Percentiles rank a stretch among this genome's conserved stretches.
Conservation (phyloP, 2,329 filamentous ascomycete genomes). For the Fusarium aywerte region DNA sequence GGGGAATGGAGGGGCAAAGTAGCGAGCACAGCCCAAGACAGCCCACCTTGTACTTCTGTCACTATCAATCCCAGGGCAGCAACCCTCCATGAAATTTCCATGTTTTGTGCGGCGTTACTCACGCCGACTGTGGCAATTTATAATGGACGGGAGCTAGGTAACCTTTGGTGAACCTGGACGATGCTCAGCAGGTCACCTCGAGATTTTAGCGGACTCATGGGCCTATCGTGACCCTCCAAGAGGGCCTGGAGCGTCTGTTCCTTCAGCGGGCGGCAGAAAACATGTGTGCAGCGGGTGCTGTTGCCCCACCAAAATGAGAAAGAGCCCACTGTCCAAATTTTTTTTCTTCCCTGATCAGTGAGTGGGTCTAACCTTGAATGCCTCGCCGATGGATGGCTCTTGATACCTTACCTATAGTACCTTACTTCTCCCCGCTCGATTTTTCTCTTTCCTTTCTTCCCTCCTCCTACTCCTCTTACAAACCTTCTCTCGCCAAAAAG, state of each 20-base stretch:
- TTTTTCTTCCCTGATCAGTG: constrained; percentile 42
- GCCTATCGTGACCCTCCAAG: constrained; percentile 33
- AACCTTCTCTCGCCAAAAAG: constrained; percentile 47
- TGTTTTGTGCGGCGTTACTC: constrained; percentile 33
- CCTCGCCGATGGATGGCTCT: constrained; percentile 45
- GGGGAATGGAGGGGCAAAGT: constrained; percentile 25
- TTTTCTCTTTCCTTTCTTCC: constrained; percentile 39
- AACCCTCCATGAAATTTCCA: constrained; percentile 38
- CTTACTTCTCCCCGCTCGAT: constrained; percentile 46
- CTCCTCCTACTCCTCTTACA: constrained; percentile 31
- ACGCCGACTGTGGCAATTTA: constrained; percentile 30
- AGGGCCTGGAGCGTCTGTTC: constrained; percentile 39
- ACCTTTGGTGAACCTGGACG: not conserved
- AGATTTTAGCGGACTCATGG: constrained; percentile 37
- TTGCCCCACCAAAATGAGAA: constrained; percentile 31
- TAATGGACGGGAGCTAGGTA: not conserved
- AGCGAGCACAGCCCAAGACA: not conserved
- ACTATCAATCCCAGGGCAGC: constrained; percentile 37
- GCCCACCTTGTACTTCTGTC: not conserved
- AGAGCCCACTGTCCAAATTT: constrained; percentile 39
- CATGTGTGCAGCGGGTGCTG: constrained; percentile 23
- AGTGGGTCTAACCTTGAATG: too few species aligned
- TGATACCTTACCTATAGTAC: constrained; percentile 28
- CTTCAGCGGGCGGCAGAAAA: constrained; percentile 21
- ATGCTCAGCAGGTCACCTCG: constrained; percentile 36